Evolutionary conservation across 2,329 filamentous ascomycete species (phyloP), one percentile per base, ranked within the genome.

Genomic region (Pseudocercospora fuligena): DNA sequence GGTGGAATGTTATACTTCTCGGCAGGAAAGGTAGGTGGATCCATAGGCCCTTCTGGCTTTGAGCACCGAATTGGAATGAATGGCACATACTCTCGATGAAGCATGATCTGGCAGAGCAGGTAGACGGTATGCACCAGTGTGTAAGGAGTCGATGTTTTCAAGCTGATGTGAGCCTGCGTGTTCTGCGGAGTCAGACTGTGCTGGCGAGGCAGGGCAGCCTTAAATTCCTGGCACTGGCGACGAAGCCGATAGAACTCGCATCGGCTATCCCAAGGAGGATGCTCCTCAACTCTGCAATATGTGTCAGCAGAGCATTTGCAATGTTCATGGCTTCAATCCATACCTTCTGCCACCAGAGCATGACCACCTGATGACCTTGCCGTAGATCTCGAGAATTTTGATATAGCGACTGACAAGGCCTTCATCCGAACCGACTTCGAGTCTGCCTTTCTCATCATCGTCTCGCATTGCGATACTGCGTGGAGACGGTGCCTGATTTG

Each of bases 31-130:
- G 79, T 80, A 2, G 88, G 86, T 59, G 82, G 81, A 70, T 91
- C 89, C 11, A 90, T 76, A 0, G 89, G 89, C 2, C 86, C 86
- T 53, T 81, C 73, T 1, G 86, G 86, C 70, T 83, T 82, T 23
- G 77, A 73, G 69, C 81, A 82, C 19, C 80, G 79, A 53, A 90
- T 81, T 1, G 89, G 87, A 16, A 90, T 83, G 73, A 90, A 90
- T 0, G 89, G 88, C 27, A 91, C 83, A 68, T 89, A 91, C 74
- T 91, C 89, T 68, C 89, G 83, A 73, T 91, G 88, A 29, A 92
- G 81, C 80, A 90, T 87, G 68, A 92, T 88, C 64, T 86, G 84
- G 74, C 88, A 91, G 1, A 92, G 81, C 1, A 86, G 85, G 66
- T 87, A 85, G 0, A 91, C 84, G 71, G 89, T 88, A 72, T 92